Evolutionary conservation across 1,139 yeast species (phyloP).

Genomic region (Hansenula sp.): DNA sequence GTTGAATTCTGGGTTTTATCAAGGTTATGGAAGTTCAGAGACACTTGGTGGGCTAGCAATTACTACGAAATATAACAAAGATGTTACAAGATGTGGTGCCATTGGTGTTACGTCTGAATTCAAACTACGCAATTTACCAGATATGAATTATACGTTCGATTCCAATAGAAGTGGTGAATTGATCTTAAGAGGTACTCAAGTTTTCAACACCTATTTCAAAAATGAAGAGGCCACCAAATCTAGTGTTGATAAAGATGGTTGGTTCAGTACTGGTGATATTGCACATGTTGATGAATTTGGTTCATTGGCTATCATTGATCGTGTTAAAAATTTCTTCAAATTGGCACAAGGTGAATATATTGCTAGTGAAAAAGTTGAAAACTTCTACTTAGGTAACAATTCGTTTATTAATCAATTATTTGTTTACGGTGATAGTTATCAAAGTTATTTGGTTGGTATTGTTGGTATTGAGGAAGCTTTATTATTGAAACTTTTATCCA

Average conservation of each 20-base stretch:
- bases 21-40: slow-evolving; percentile 56
- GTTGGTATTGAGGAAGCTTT: slow-evolving; percentile 34
- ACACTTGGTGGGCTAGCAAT: slow-evolving; percentile 46
- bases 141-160: slow-evolving; percentile 42
- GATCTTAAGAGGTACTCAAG: slow-evolving; percentile 46
- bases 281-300: slow-evolving; percentile 39
- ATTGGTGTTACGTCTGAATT: slow-evolving; percentile 42
- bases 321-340: slow-evolving; percentile 55
- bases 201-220: slow-evolving; percentile 42
- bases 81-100: slow-evolving; percentile 55
- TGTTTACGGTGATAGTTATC: slow-evolving; percentile 44
- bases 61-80: slow-evolving; percentile 35
- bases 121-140: slow-evolving; percentile 49
- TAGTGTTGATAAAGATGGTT: slow-evolving; percentile 45
- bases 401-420: slow-evolving; percentile 38
- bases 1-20: slow-evolving; percentile 42
- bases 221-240: slow-evolving; percentile 35
- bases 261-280: slow-evolving; percentile 59
- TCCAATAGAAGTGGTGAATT: slow-evolving; percentile 43
- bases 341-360: slow-evolving; percentile 56
- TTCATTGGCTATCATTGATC: slow-evolving; percentile 42
- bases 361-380: slow-evolving; percentile 54
- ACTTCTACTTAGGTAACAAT: slow-evolving; percentile 38
- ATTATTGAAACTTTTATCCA: slow-evolving; percentile 14
- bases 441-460: slow-evolving; percentile 42